A percentile compares a stretch with the other conserved stretches of the same genome.
These are phyloP conservation scores for Aquilaria yunnanensis DNA, from an alignment of 345 rosid genomes.

Conservation along the genomic window DNA sequence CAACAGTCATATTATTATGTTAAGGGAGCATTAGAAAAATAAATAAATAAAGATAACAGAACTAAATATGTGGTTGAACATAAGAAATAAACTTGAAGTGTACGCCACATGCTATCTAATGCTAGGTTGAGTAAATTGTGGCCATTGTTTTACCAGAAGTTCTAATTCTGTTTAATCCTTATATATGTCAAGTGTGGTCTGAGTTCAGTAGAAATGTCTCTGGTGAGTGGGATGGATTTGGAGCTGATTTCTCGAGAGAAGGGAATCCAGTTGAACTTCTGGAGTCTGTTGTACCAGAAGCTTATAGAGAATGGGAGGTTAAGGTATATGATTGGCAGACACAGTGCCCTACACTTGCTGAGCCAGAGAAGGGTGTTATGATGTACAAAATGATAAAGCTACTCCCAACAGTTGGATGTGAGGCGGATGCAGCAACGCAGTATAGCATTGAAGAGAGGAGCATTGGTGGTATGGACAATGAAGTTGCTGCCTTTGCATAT, in stretches of 20 bases:
- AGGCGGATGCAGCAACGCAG: conserved; percentile 93
- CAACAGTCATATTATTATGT: no score
- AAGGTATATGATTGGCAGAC: conserved; percentile 97
- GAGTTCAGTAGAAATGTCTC: conserved; percentile 71
- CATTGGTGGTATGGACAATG: conserved; percentile 28
- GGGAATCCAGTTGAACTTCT: conserved; percentile 81
- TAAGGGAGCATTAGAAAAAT: no score
- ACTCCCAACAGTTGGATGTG: conserved; percentile 97
- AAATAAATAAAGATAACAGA: no score
- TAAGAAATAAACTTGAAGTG: no score
- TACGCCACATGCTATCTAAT: no score
- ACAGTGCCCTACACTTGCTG: conserved; percentile 89
- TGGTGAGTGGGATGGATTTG: conserved; percentile 98
- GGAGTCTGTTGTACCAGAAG: conserved; percentile 82
- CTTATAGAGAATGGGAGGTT: conserved; percentile 95
- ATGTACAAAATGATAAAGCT: conserved; percentile 63
- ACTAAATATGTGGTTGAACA: no score
- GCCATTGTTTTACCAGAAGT: background rate
- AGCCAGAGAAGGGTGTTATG: conserved; percentile 28
- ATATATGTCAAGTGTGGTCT: conserved; percentile 41
- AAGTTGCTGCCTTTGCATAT: conserved; percentile 56
- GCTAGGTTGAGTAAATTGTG: no score
- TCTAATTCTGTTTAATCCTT: conserved; percentile 10
- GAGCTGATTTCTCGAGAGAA: conserved; percentile 70
- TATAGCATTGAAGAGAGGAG: conserved; percentile 46